Evolutionary conservation across 495 filamentous ascomycete species (phyloP).

Genomic region (Emericellopsis terricola): DNA sequence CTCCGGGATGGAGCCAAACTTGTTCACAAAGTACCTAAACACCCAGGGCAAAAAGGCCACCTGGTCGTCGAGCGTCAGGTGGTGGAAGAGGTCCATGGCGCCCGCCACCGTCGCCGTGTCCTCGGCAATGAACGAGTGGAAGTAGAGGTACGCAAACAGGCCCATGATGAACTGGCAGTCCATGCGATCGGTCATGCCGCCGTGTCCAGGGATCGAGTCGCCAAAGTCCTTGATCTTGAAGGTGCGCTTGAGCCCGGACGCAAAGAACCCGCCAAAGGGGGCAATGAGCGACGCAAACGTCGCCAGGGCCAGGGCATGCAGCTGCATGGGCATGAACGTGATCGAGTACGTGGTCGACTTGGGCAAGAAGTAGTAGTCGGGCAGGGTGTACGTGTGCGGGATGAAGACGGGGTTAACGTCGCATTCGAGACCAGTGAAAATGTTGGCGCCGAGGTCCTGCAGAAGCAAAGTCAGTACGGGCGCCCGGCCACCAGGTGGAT

Average conservation of each 20-base stretch:
- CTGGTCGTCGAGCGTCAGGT: slow-evolving; percentile 68
- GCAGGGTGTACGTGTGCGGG: slow-evolving; percentile 60
- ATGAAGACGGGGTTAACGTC: slow-evolving; percentile 86
- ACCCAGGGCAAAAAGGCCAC: too few relatives aligned
- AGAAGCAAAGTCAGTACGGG: neutral
- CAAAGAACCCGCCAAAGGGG: slow-evolving; percentile 97
- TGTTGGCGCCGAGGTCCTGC: slow-evolving; percentile 74
- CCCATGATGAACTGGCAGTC: slow-evolving; percentile 99
- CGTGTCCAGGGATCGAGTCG: slow-evolving; percentile 92
- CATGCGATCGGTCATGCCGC: slow-evolving; percentile 98
- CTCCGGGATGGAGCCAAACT: too few relatives aligned
- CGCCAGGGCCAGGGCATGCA: slow-evolving; percentile 80
- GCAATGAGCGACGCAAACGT: slow-evolving; percentile 95
- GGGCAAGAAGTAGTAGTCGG: slow-evolving; percentile 43
- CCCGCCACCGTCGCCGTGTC: slow-evolving; percentile 65
- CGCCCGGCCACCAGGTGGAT: neutral
- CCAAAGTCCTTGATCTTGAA: slow-evolving; percentile 99
- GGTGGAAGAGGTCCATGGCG: slow-evolving; percentile 79
- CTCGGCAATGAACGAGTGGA: slow-evolving; percentile 88
- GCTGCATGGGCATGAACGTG: slow-evolving; percentile 74
- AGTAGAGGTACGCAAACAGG: slow-evolving; percentile 96
- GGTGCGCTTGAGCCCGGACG: slow-evolving; percentile 89
- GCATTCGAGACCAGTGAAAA: slow-evolving; percentile 82
- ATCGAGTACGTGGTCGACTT: slow-evolving; percentile 32
- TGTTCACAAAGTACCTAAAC: too few relatives aligned